Evolutionary conservation across 352 stramenopile species (phyloP), one percentile per base, ranked within the genome.

Genomic region (Phytophthora multivora): DNA sequence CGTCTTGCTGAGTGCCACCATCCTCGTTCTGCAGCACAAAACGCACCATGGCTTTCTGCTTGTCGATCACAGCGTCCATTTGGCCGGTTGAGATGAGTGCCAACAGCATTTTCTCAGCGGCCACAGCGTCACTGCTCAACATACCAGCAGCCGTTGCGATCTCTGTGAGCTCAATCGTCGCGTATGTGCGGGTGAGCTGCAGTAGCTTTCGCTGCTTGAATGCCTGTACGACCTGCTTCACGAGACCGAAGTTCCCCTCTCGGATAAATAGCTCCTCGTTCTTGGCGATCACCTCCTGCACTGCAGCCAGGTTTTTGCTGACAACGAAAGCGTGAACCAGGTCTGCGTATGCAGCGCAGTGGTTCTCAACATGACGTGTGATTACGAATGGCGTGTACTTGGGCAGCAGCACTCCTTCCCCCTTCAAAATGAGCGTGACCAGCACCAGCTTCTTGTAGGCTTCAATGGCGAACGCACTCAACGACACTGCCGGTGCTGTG

Each of bases 301-400:
- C 59, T 18, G 71, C 72, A 0, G 51, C 19, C 46, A 82, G 21
- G 33, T 83, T 62, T 33, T 80, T 77, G 23, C 85, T 50, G 2
- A 67, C 45, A 5, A 72, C 68, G 68, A 90, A 92, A 9, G 81
- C 81, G 13, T 75, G 81, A 28, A 43, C 71, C 11, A 93, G 63
- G 35, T 89, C 78, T 7, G 61, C 30, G 71, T 93, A 93, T 33
- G 74, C 61, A 4, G 59, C 63, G 61, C 80, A 90, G 65, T 93
- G 83, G 18, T 72, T 75, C 10, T 93, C 80, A 10, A 93, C 61
- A 46, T 89, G 71, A 60, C 86, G 81, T 28, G 79, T 75, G 41
- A 93, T 85, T 25, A 91, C 81, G 38, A 91, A 90, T 13, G 84
- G 74, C 45, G 84, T 88, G 73, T 91, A 91, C 69, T 95, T 93